Conservation (phyloP, 345 rosid genomes). For the Salix suchowensis region DNA sequence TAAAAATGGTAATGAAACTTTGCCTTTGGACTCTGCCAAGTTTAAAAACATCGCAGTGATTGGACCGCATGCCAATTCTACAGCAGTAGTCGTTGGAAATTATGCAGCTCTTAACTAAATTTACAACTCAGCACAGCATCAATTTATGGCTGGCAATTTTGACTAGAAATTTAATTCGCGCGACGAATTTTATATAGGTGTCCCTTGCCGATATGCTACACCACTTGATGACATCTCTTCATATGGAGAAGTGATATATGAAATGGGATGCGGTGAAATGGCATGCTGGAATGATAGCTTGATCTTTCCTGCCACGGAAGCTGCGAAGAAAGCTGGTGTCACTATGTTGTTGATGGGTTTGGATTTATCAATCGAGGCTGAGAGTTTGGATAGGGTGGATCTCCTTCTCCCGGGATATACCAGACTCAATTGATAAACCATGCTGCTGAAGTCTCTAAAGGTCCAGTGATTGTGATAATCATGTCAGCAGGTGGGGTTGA, state of each 20-base stretch:
- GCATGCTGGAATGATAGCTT: conserved; percentile 34
- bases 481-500: conserved; percentile 55
- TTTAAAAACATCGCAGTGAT: no score
- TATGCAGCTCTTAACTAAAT: conserved; percentile 19
- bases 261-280: conserved; percentile 41
- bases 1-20: conserved; percentile 31
- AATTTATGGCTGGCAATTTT: conserved; percentile 11
- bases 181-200: conserved; percentile 13
- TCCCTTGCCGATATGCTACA: conserved; percentile 38
- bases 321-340: conserved; percentile 38
- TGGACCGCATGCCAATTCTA: background rate
- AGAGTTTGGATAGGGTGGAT: conserved; percentile 40
- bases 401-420: conserved; percentile 46
- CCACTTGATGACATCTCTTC: conserved; percentile 40
- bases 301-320: conserved; percentile 28
- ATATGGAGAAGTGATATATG: conserved; percentile 22
- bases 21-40: conserved; percentile 23
- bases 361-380: conserved; percentile 45
- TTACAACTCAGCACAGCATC: no score
- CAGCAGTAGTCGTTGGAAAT: conserved; percentile 34
- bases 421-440: conserved; percentile 44
- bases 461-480: conserved; percentile 52
- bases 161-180: no score
- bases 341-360: conserved; percentile 41
- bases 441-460: conserved; percentile 36